Evolutionary conservation across 495 filamentous ascomycete species (phyloP).

Genomic region (Xylaria bambusicola): DNA sequence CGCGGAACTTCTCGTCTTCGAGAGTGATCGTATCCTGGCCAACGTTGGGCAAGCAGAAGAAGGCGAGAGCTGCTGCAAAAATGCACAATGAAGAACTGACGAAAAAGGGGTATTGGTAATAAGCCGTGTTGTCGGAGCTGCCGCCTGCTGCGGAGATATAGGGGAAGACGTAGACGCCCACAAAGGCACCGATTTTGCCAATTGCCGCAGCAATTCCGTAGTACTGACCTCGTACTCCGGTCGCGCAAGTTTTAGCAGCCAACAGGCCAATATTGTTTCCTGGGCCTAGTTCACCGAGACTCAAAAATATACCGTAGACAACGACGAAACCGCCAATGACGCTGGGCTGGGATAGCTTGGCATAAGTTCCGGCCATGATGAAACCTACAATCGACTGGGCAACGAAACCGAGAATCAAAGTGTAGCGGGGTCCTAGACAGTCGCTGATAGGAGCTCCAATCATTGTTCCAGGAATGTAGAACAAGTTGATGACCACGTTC

Average conservation of each 20-base stretch:
- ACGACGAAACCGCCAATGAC: constrained; percentile 78
- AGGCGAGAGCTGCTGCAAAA: constrained; percentile 60
- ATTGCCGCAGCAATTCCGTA: constrained; percentile 85
- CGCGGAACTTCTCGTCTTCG: constrained; percentile 72
- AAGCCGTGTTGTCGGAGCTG: constrained; percentile 44
- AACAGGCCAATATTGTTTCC: constrained; percentile 90
- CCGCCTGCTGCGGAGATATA: constrained; percentile 69
- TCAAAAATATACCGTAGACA: constrained; percentile 76
- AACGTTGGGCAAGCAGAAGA: constrained; percentile 63
- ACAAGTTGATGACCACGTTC: constrained; percentile 80
- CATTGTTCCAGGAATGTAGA: constrained; percentile 82
- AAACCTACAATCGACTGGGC: constrained; percentile 79
- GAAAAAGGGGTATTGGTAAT: constrained; percentile 81
- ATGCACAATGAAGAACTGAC: constrained; percentile 67
- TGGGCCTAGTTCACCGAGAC: constrained; percentile 81
- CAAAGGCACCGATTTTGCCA: constrained; percentile 87
- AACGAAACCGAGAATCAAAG: constrained; percentile 65
- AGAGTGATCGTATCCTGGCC: constrained; percentile 72
- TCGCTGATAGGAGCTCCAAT: constrained; percentile 75
- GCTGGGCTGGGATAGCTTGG: constrained; percentile 57
- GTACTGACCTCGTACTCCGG: constrained; percentile 84
- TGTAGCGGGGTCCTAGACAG: constrained; percentile 71
- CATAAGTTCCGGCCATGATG: constrained; percentile 80
- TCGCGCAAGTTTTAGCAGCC: constrained; percentile 85
- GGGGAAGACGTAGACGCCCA: constrained; percentile 83